These are phyloP conservation scores for Huiozyma naganishii DNA, from an alignment of 805 yeast species.

Conservation along the genomic window DNA sequence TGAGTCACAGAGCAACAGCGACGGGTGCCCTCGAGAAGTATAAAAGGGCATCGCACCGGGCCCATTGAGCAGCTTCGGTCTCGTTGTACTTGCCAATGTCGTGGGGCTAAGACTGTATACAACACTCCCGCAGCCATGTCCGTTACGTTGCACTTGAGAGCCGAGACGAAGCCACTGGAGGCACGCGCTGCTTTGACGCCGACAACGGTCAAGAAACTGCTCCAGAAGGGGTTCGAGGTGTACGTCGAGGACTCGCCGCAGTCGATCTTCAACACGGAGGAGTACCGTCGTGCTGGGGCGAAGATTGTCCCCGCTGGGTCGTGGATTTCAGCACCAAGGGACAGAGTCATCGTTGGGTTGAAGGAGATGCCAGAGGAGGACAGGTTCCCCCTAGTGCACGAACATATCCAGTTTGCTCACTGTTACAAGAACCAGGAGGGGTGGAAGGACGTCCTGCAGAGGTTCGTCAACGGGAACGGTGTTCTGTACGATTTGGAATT, in stretches of 20 bases:
- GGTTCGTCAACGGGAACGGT: conserved; percentile 91
- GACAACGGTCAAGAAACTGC: conserved; percentile 67
- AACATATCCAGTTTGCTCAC: conserved; percentile 97
- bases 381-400: conserved; percentile 84
- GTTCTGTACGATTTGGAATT: conserved; percentile 88
- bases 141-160: conserved; percentile 80
- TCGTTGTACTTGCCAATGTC: neutral
- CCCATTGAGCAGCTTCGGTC: neutral
- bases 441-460: conserved; percentile 80
- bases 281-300: conserved; percentile 75
- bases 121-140: conserved; percentile 12
- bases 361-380: conserved; percentile 90
- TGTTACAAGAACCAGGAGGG: conserved; percentile 97
- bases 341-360: conserved; percentile 83
- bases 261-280: conserved; percentile 66
- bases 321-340: conserved; percentile 86
- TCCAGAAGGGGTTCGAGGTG: conserved; percentile 80
- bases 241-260: conserved; percentile 82
- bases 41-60: neutral
- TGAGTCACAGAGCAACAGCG: neutral
- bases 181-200: conserved; percentile 97
- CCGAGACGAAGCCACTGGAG: conserved; percentile 94
- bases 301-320: conserved; percentile 85
- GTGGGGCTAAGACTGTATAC: too few relatives aligned
- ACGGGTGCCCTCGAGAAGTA: neutral